Conservation (phyloP, 2,329 filamentous ascomycete genomes). For the Scorias spongiosa region DNA sequence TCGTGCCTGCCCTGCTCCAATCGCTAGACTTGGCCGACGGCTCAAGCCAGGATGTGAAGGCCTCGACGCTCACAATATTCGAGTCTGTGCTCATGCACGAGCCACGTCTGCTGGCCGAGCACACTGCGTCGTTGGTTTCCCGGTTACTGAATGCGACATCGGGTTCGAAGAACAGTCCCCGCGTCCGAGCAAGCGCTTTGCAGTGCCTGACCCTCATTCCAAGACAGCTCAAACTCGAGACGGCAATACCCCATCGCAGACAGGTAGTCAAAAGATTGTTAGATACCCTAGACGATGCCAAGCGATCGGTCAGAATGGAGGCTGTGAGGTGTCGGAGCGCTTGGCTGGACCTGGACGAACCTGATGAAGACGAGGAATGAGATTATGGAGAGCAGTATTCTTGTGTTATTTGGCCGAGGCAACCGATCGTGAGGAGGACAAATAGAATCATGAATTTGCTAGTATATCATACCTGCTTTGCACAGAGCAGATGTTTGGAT, state of each 20-base stretch:
- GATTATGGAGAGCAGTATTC: no score
- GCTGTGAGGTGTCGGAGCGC: constrained; percentile 46
- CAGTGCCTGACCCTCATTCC: constrained; percentile 34
- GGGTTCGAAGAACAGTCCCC: constrained; percentile 18
- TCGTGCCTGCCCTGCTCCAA: constrained; percentile 47
- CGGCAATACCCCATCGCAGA: constrained; percentile 40
- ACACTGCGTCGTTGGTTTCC: constrained; percentile 41
- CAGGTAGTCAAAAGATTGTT: constrained; percentile 42
- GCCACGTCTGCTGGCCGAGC: constrained; percentile 37
- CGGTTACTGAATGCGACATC: constrained; percentile 37
- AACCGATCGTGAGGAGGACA: no score
- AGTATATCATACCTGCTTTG: no score
- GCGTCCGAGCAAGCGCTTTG: constrained; percentile 33
- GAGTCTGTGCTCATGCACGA: constrained; percentile 43
- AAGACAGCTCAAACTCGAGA: constrained; percentile 31
- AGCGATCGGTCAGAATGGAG: constrained; percentile 45
- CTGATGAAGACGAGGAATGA: constrained; percentile 35
- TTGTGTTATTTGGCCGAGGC: no score
- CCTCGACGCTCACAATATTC: constrained; percentile 44
- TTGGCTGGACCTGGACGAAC: constrained; percentile 46
- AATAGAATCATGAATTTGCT: no score
- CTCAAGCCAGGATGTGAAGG: constrained; percentile 37
- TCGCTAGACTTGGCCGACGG: constrained; percentile 36
- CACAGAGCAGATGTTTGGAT: background rate
- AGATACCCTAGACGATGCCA: constrained; percentile 44